Conservation (phyloP, 257 asterid species). For the Nicotiana attenuata region DNA sequence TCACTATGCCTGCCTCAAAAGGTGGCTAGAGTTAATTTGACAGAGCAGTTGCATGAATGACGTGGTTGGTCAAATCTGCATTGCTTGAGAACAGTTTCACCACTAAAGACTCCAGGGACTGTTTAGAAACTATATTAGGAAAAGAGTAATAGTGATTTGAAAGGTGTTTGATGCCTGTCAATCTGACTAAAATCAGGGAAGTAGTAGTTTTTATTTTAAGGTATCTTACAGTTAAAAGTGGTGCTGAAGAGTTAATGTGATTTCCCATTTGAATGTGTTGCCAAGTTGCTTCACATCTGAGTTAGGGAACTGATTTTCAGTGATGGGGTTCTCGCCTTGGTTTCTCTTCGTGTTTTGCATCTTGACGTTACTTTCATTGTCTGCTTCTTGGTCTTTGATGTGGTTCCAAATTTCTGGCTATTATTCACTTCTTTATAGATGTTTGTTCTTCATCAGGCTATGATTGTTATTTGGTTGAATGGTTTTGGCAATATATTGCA, state of each 20-base stretch:
- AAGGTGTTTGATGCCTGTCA: not conserved
- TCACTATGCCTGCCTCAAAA: not conserved
- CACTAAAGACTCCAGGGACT: not conserved
- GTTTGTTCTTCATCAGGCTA: not conserved
- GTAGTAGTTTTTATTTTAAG: not conserved
- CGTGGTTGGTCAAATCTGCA: conserved; percentile 4
- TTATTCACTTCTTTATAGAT: not conserved
- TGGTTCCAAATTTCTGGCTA: not conserved
- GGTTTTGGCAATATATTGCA: not conserved
- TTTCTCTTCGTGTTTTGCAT: conserved; percentile 3
- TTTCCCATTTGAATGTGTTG: not conserved
- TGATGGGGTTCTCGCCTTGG: conserved; percentile 3
- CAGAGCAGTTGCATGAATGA: not conserved
- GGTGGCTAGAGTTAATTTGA: not conserved
- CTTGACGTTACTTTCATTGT: not conserved
- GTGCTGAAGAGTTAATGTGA: not conserved
- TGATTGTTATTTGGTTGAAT: not conserved
- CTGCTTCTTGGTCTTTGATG: conserved; percentile 5
- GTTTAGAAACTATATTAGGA: not conserved
- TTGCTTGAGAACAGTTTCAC: not conserved
- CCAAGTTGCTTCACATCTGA: not conserved
- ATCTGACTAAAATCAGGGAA: not conserved
- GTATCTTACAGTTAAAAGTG: not conserved
- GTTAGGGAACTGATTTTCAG: not conserved
- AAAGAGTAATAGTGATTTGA: not conserved